A percentile compares a stretch with the other conserved stretches of the same genome.
Conservation (phyloP, 2,329 filamentous ascomycete genomes). For the Alternaria dauci region DNA sequence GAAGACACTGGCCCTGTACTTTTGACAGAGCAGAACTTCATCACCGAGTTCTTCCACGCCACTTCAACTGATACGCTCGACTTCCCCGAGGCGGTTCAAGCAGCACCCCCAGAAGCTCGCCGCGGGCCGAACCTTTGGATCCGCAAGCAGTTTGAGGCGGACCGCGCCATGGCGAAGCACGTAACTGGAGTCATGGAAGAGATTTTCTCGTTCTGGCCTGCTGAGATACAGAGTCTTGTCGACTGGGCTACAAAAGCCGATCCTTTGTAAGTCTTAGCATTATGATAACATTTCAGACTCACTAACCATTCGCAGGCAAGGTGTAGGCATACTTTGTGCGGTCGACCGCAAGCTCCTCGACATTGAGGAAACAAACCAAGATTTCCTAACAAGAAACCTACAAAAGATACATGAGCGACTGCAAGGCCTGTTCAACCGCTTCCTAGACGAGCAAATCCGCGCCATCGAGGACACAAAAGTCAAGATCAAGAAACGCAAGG, state of each 20-base stretch:
- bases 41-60: slow-evolving; percentile 96
- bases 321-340: slow-evolving; percentile 82
- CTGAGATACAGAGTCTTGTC: slow-evolving; percentile 79
- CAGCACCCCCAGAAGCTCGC: slow-evolving; percentile 71
- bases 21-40: slow-evolving; percentile 94
- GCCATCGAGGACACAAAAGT: slow-evolving; percentile 98
- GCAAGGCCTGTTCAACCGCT: slow-evolving; percentile 80
- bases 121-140: slow-evolving; percentile 75
- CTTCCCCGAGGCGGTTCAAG: slow-evolving; percentile 80
- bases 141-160: slow-evolving; percentile 84
- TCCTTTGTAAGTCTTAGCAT: slow-evolving; percentile 71
- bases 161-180: slow-evolving; percentile 82
- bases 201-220: slow-evolving; percentile 82
- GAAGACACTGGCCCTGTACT: slow-evolving; percentile 85
- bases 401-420: slow-evolving; percentile 81
- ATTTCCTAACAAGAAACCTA: slow-evolving; percentile 81
- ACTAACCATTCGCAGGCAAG: slow-evolving; percentile 69
- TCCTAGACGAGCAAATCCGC: slow-evolving; percentile 92
- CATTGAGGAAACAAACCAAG: slow-evolving; percentile 89
- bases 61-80: slow-evolving; percentile 83
- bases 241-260: slow-evolving; percentile 85
- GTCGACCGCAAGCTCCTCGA: slow-evolving; percentile 81
- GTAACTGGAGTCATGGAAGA: slow-evolving; percentile 90
- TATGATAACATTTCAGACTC: background rate
- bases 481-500: slow-evolving; percentile 98